A percentile compares a stretch with the other conserved stretches of the same genome.
These are phyloP conservation scores for Selenicereus undatus DNA, from an alignment of 148 eudicot species.

Conservation along the genomic window DNA sequence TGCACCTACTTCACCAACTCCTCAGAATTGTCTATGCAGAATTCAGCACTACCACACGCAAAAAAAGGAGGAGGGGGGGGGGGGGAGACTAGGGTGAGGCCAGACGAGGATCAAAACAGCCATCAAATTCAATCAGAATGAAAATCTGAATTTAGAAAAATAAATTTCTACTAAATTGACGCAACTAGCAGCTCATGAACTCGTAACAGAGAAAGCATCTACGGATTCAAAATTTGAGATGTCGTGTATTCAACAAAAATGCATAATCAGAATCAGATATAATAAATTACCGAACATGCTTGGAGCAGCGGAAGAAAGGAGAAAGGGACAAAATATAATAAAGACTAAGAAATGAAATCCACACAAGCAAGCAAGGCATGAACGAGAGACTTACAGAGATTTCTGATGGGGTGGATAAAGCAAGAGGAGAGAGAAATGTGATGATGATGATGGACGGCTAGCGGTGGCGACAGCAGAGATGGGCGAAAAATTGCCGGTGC, in stretches of 20 bases:
- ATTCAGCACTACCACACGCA: not conserved
- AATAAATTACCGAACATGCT: not conserved
- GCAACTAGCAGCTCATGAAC: not conserved
- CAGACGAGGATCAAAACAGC: not conserved
- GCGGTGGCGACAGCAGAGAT: not conserved
- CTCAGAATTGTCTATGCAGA: not conserved
- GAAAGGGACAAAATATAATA: not conserved
- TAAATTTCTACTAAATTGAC: not conserved
- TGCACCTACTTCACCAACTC: not conserved
- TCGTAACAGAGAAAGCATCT: not conserved
- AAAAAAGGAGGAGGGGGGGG: too few relatives aligned
- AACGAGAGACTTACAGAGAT: not conserved
- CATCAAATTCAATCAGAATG: not conserved
- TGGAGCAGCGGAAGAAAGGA: not conserved
- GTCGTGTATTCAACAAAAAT: not conserved
- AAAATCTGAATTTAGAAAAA: not conserved
- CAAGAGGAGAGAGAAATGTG: not conserved
- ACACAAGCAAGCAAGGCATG: not conserved
- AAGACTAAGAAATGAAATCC: not conserved
- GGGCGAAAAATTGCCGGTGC: not conserved
- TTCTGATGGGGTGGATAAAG: not conserved
- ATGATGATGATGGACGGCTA: not conserved
- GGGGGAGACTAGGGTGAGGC: not conserved
- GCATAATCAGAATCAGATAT: not conserved
- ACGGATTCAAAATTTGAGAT: not conserved